Base-by-base conservation (phyloP, 2,329 filamentous ascomycete species). In the Calonectria montana region DNA sequence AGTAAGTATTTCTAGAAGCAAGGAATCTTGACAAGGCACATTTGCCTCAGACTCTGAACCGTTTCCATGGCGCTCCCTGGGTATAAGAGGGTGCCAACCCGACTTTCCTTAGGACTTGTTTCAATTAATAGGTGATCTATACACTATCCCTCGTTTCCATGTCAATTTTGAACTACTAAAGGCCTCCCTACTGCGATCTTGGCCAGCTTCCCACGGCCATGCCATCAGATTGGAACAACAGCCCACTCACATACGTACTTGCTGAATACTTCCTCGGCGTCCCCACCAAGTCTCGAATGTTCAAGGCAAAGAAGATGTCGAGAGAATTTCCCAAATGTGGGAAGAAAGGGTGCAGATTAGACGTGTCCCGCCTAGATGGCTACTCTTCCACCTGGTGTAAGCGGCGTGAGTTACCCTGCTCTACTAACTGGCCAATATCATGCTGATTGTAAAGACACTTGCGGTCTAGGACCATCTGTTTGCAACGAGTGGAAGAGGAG, bases 371-470 rank as follows among this genome's bases (percentile, higher is more conserved):
- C 25, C 18, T 13, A 21, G 35, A 35, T n/a, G 57, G 25, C 5
- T 25, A 50, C 25, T 31, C 35, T 25, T 68, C 65, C 27, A 25
- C n/a, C 8, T 68, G 57, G 55, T 68, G 65, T 27, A 43, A 62
- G 23, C 12, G 25, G 15, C 65, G 65, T 68, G n/a, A 62, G 65
- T 68, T 25, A 21, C 3, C 35, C 31, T 16, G 2, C 23, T 18
- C 23, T 18, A 48, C 31, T 12, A 18, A 35, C 43, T 12, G 12
- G 3, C 8, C 1, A 25, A 29, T 4, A 18, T 37, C 25, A 35
- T 4, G 27, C n/a, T 25, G 2, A 31, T 12, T 35, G 15, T 4
- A 9, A 23, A 68, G 65, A 68, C 45, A 50, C 65, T 15, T 68
- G 65, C 9, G 27, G 43, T 3, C 23, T 68, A 15, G 55, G 55